A percentile compares a stretch with the other conserved stretches of the same genome.
These are phyloP conservation scores for Turnera subulata DNA, from an alignment of 345 rosid species.

Conservation along the genomic window DNA sequence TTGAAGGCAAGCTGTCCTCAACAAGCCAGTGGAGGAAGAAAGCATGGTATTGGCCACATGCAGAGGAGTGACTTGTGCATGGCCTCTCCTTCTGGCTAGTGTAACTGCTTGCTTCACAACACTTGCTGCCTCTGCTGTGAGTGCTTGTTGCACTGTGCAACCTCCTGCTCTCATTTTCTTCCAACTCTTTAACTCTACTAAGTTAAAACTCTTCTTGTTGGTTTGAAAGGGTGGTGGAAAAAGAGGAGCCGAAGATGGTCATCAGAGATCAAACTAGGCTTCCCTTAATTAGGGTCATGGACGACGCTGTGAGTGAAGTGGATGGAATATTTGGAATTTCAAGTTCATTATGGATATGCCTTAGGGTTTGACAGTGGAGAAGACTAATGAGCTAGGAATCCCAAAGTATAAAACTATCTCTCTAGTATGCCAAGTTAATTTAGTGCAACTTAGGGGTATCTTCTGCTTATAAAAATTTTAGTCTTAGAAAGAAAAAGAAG, in stretches of 20 bases:
- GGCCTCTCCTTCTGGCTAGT: conserved; percentile 26
- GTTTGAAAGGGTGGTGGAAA: neutral
- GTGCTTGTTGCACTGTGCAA: conserved; percentile 30
- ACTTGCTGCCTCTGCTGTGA: conserved; percentile 27
- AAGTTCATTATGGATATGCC: neutral
- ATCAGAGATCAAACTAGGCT: neutral
- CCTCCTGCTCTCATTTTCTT: conserved; percentile 32
- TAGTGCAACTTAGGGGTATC: too few relatives aligned
- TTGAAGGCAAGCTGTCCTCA: conserved; percentile 65
- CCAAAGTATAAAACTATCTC: neutral
- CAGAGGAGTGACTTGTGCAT: conserved; percentile 36
- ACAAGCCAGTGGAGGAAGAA: conserved; percentile 41
- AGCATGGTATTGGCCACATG: conserved; percentile 72
- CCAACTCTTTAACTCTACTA: too few relatives aligned
- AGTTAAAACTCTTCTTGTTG: neutral
- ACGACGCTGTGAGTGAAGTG: too few relatives aligned
- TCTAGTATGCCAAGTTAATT: conserved; percentile 1
- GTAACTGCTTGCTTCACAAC: conserved; percentile 26
- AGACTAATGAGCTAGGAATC: neutral
- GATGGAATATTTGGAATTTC: neutral
- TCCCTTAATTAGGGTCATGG: neutral
- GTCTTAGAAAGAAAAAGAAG: conserved; percentile 21
- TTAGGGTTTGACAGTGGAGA: neutral
- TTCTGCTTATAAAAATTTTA: conserved; percentile 2
- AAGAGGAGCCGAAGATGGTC: neutral